Percentiles rank a stretch among this genome's conserved stretches.
Evolutionary conservation across 2,329 filamentous ascomycete species (phyloP).

Genomic region (Calonectria leucothoes): DNA sequence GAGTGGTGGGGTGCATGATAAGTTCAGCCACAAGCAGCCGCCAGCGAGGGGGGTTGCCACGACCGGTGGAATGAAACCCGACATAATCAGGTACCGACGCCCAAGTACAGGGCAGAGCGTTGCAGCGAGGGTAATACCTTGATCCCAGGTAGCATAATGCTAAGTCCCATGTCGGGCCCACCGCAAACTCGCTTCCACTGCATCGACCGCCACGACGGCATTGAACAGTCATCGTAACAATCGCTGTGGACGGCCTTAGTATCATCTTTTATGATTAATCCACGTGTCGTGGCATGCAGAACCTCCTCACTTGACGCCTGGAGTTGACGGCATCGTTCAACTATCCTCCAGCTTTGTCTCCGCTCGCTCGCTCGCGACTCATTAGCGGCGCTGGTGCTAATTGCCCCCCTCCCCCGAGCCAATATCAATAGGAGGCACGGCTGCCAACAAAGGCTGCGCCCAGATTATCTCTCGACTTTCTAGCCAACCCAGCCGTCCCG

Average conservation of each 20-base stretch:
- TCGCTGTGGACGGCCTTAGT: constrained; percentile 14
- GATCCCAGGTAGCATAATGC: constrained; percentile 17
- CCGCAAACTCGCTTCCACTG: constrained; percentile 33
- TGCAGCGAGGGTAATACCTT: neutral
- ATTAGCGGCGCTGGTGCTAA: constrained; percentile 36
- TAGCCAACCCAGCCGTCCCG: neutral
- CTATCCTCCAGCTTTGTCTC: constrained; percentile 18
- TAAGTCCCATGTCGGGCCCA: constrained; percentile 26
- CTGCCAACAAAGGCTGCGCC: constrained; percentile 13
- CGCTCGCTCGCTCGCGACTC: constrained; percentile 20
- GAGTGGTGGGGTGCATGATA: constrained; percentile 1
- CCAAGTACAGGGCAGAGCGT: neutral
- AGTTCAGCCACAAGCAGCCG: constrained; percentile 12
- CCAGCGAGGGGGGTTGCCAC: constrained; percentile 6
- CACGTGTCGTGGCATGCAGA: constrained; percentile 20
- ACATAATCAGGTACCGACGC: constrained; percentile 10
- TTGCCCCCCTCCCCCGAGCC: constrained; percentile 17
- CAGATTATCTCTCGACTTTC: constrained; percentile 3
- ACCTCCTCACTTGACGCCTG: neutral
- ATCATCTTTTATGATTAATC: constrained; percentile 18
- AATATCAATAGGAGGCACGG: constrained; percentile 19
- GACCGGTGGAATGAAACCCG: constrained; percentile 15
- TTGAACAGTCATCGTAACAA: constrained; percentile 29
- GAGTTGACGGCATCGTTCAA: neutral
- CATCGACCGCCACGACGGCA: constrained; percentile 33